phyloP scores from a whole-genome alignment of 129 eudicot species.

The Rutidosis leptorrhynchoides region DNA sequence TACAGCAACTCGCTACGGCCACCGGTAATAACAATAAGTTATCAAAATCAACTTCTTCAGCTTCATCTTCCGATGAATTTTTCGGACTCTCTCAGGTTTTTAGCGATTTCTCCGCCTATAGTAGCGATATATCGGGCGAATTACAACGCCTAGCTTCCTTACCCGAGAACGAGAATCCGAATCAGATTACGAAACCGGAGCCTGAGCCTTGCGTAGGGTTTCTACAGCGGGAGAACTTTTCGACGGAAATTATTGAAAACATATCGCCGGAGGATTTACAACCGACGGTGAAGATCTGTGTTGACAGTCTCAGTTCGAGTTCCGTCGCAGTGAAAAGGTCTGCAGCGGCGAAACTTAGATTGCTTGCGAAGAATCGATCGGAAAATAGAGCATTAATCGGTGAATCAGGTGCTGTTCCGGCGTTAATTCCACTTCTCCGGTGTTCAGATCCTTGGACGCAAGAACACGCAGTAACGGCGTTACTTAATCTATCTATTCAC shows the following conservation, averaged over 20 bases:
- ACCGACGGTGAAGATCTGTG: conserved; percentile 90
- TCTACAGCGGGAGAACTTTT: conserved; percentile 56
- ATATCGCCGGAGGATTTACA: conserved; percentile 85
- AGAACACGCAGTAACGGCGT: conserved; percentile 92
- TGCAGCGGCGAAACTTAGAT: conserved; percentile 75
- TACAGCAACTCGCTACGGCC: conserved; percentile 58
- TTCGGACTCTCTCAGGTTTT: conserved; percentile 63
- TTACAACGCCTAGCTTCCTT: conserved; percentile 59
- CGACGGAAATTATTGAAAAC: conserved; percentile 76
- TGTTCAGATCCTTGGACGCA: conserved; percentile 83
- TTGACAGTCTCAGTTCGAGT: conserved; percentile 55
- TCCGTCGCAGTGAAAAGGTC: conserved; percentile 70
- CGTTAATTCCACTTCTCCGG: conserved; percentile 59
- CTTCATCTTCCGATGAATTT: conserved; percentile 33
- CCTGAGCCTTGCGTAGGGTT: conserved; percentile 69
- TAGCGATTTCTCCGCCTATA: conserved; percentile 66
- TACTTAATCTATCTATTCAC: conserved; percentile 68
- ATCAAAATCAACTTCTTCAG: conserved; percentile 20
- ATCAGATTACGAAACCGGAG: conserved; percentile 26
- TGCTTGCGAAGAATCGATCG: conserved; percentile 78
- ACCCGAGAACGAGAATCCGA: conserved; percentile 28
- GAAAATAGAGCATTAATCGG: conserved; percentile 85
- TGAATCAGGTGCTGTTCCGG: conserved; percentile 80
- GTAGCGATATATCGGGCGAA: conserved; percentile 90
- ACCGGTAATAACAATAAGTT: conserved; percentile 9